A percentile compares a stretch with the other conserved stretches of the same genome.
These are phyloP conservation scores for Tripidium arundinaceum DNA, from an alignment of 202 grass and related monocot species.

Conservation along the genomic window DNA sequence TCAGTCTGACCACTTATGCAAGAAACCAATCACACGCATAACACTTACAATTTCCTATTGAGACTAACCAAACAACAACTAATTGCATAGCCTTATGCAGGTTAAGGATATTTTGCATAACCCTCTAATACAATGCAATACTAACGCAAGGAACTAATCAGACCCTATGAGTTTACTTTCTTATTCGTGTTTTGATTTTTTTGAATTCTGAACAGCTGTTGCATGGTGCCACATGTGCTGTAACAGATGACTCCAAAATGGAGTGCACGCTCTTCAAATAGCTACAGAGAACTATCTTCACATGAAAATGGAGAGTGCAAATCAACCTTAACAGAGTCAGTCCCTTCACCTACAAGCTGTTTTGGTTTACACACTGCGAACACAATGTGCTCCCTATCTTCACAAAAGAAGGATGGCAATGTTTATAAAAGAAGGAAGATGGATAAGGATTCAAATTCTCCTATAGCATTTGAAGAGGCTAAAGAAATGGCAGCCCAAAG, in stretches of 20 bases:
- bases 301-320: constrained; percentile 35
- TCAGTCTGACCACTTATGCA: background rate
- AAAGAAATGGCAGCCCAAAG: constrained; percentile 25
- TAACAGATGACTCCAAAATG: constrained; percentile 69
- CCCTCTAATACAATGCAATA: background rate
- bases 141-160: background rate
- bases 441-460: constrained; percentile 47
- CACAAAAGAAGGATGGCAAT: constrained; percentile 39
- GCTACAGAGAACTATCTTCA: constrained; percentile 36
- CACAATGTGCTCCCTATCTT: constrained; percentile 46
- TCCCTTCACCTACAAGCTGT: constrained; percentile 28
- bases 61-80: background rate
- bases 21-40: background rate
- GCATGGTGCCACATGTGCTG: constrained; percentile 28
- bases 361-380: constrained; percentile 26
- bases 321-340: constrained; percentile 28
- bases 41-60: background rate
- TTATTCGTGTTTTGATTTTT: constrained; percentile 27
- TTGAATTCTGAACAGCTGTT: constrained; percentile 25
- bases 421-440: constrained; percentile 67
- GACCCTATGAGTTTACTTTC: background rate
- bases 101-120: background rate
- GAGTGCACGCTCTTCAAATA: constrained; percentile 45
- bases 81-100: background rate
- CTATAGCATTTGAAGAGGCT: constrained; percentile 36